Evolutionary conservation across 768 basidiomycete species (phyloP), one percentile per base, ranked within the genome.

Genomic region (Termitomyces eurrhizus): DNA sequence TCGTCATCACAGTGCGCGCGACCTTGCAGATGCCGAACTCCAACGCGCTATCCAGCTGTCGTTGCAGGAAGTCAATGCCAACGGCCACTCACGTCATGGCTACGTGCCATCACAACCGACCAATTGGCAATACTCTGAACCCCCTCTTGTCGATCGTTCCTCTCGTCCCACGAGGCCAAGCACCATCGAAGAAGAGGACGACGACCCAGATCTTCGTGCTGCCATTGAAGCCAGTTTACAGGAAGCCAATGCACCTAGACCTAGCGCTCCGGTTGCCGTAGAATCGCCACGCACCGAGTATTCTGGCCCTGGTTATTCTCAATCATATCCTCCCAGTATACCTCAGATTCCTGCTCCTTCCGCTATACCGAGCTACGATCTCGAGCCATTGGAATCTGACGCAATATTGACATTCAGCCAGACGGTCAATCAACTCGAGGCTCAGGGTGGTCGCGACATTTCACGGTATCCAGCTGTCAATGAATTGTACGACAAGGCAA

Each of bases 191-290:
- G 85, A 79, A 12, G 90, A 93, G 12, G 95, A 96, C 36, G 91
- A 96, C 3, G 96, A 99, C 72, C 90, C 91, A 12, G 95, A 98
- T 60, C 78, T 99, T 21, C 84, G 81, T 60, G 92, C 96, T 21
- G 97, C 97, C 0, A 99, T 99, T 54, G 94, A 98, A 69, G 97
- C 97, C 0, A 93, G 91, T 69, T 73, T 99, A 62, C 81, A 87
- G n/a, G 97, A 99, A 67, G 88, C 83, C 3, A 86, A 80, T 60
- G 87, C 90, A 12, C 88, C 89, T 0, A 85, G 80, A 63, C 87
- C 93, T 7, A 93, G 91, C 66, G 92, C 91, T 0, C 93, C 94
- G 0, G 72, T 82, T 18, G 83, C 80, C 11, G 67, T 83, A 7
- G 83, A 89, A 54, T 78, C 83, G 2, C 77, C 83, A 3, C 74